Percentiles rank a stretch among this genome's conserved stretches.
Evolutionary conservation across 345 rosid species (phyloP).

Genomic region (Ricinus communis): DNA sequence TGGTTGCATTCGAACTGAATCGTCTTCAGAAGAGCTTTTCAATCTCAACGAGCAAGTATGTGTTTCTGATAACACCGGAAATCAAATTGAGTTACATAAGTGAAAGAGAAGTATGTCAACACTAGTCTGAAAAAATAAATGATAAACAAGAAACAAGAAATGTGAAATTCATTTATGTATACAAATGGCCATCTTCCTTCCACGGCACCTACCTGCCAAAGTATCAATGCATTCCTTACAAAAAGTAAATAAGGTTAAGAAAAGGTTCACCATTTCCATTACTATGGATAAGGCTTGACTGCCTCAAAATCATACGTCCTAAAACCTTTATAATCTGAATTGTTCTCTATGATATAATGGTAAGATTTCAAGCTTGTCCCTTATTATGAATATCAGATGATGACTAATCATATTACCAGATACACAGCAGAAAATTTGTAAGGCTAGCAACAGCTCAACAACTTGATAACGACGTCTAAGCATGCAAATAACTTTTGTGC

Average conservation of each 20-base stretch:
- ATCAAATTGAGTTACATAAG: not conserved
- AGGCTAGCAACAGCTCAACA: not conserved
- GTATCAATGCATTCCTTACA: not conserved
- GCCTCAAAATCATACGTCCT: not conserved
- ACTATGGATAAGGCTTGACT: not conserved
- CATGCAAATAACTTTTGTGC: too few species aligned
- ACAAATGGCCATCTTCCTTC: not conserved
- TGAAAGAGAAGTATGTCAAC: not conserved
- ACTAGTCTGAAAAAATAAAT: not conserved
- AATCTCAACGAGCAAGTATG: conserved; percentile 26
- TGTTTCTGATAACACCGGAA: conserved; percentile 18
- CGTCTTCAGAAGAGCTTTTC: conserved; percentile 30
- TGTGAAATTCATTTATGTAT: not conserved
- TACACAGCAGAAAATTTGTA: not conserved
- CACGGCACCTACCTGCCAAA: not conserved
- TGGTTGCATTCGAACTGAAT: conserved; percentile 30
- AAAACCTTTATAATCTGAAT: not conserved
- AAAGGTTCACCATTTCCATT: not conserved
- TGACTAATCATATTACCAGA: not conserved
- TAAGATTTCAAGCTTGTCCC: not conserved
- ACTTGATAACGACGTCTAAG: not conserved
- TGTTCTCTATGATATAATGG: not conserved
- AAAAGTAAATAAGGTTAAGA: too few species aligned
- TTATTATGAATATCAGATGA: not conserved
- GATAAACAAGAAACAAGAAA: not conserved